A percentile compares a stretch with the other conserved stretches of the same genome.
phyloP scores from a whole-genome alignment of 805 yeast genomes.

The Candida tallmaniae region DNA sequence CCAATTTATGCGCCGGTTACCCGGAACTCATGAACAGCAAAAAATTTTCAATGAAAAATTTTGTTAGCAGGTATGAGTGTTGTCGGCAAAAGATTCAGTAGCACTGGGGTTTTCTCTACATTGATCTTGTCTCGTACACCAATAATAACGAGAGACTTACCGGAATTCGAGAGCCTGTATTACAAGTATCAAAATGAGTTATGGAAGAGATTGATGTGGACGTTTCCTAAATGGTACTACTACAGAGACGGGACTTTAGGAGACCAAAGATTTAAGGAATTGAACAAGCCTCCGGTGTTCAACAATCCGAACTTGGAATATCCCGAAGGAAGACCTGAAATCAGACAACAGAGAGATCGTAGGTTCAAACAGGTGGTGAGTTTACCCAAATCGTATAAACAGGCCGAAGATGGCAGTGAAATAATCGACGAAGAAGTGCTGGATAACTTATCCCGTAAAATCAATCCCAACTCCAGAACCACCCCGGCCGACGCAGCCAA shows the following conservation, averaged over 20 bases:
- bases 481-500: constrained; percentile 71
- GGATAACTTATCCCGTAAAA: constrained; percentile 63
- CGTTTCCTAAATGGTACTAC: constrained; percentile 91
- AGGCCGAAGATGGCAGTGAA: constrained; percentile 22
- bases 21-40: constrained; percentile 2
- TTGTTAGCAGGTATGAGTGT: not conserved
- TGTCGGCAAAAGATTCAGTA: not conserved
- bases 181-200: constrained; percentile 81
- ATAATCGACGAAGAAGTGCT: constrained; percentile 29
- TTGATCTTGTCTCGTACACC: constrained; percentile 78
- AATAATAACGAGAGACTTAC: constrained; percentile 71
- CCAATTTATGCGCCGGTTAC: too few relatives aligned
- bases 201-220: constrained; percentile 92
- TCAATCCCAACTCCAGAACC: constrained; percentile 62
- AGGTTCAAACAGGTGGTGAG: constrained; percentile 70
- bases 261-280: constrained; percentile 71
- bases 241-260: constrained; percentile 86
- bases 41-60: constrained; percentile 5
- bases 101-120: constrained; percentile 37
- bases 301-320: constrained; percentile 73
- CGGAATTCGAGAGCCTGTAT: constrained; percentile 68
- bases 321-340: constrained; percentile 80
- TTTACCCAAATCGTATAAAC: constrained; percentile 64
- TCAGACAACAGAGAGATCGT: constrained; percentile 86
- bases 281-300: constrained; percentile 71